A percentile compares a stretch with the other conserved stretches of the same genome.
Evolutionary conservation across 805 yeast species (phyloP).

Genomic region (Candida tammaniensis): DNA sequence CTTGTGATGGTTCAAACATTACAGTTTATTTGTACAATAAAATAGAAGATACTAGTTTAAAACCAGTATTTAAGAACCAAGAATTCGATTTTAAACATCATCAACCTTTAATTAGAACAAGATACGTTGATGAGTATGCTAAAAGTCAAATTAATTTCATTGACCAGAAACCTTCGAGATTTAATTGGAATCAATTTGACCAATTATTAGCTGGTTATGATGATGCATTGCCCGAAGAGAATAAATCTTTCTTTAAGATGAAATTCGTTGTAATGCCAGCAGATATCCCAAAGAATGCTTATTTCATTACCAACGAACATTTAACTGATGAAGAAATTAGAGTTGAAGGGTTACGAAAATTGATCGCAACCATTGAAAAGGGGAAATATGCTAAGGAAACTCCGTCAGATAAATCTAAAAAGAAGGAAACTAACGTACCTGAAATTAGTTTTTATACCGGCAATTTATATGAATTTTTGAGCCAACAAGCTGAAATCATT

Average conservation of each 20-base stretch:
- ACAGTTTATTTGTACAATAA: constrained; percentile 70
- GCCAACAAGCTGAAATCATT: constrained; percentile 42
- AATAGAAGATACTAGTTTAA: constrained; percentile 11
- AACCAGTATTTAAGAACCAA: constrained; percentile 8
- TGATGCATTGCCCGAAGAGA: constrained; percentile 59
- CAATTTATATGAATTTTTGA: constrained; percentile 63
- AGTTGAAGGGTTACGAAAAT: constrained; percentile 80
- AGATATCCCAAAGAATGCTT: constrained; percentile 58
- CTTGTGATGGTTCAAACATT: constrained; percentile 69
- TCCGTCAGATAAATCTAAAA: constrained; percentile 18
- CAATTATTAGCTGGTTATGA: constrained; percentile 90
- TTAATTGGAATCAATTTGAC: constrained; percentile 91
- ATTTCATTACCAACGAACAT: constrained; percentile 52
- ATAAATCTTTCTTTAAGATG: constrained; percentile 58
- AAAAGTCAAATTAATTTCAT: constrained; percentile 56
- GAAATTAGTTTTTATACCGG: constrained; percentile 89
- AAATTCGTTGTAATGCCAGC: constrained; percentile 85
- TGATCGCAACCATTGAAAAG: constrained; percentile 61
- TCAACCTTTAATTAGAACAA: constrained; percentile 60
- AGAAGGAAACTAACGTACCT: constrained; percentile 52
- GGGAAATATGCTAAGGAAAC: constrained; percentile 41
- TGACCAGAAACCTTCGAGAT: constrained; percentile 48
- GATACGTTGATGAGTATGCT: constrained; percentile 68
- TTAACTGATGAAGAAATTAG: constrained; percentile 82
- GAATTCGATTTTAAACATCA: constrained; percentile 15